These are phyloP conservation scores for Marchantia polymorpha DNA, from an alignment of 225 moss, liverwort and hornwort species.

Conservation along the genomic window DNA sequence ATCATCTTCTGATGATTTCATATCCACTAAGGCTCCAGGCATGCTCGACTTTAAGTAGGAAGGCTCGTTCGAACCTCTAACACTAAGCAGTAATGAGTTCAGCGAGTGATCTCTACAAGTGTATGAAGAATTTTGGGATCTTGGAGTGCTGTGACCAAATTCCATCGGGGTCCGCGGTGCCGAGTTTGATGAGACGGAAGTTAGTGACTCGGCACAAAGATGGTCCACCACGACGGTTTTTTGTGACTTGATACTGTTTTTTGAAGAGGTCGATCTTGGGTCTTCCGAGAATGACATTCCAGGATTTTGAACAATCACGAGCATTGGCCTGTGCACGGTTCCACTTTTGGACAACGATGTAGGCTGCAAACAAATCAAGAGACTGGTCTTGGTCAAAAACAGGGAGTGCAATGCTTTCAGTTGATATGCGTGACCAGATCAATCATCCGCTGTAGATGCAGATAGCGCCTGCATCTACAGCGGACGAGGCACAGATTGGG, in stretches of 20 bases:
- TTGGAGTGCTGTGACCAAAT: neutral
- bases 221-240: constrained; percentile 19
- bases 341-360: constrained; percentile 54
- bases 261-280: constrained; percentile 24
- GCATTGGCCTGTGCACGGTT: constrained; percentile 48
- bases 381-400: neutral
- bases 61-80: neutral
- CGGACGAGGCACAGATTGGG: neutral
- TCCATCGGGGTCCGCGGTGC: neutral
- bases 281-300: constrained; percentile 48
- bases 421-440: neutral
- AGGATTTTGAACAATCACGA: constrained; percentile 90
- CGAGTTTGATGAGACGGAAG: neutral
- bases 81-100: constrained; percentile 5
- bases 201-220: constrained; percentile 11
- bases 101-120: constrained; percentile 17
- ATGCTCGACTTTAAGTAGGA: neutral
- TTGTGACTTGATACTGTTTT: constrained; percentile 17
- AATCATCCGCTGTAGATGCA: neutral
- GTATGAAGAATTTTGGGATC: constrained; percentile 4
- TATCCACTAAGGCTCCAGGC: constrained; percentile 4
- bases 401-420: neutral
- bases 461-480: neutral
- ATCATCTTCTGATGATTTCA: constrained; percentile 28
- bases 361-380: constrained; percentile 50